A percentile compares a stretch with the other conserved stretches of the same genome.
These are phyloP conservation scores for Phaeophleospora eucalypticola DNA, from an alignment of 2,329 filamentous ascomycete species.

Conservation along the genomic window DNA sequence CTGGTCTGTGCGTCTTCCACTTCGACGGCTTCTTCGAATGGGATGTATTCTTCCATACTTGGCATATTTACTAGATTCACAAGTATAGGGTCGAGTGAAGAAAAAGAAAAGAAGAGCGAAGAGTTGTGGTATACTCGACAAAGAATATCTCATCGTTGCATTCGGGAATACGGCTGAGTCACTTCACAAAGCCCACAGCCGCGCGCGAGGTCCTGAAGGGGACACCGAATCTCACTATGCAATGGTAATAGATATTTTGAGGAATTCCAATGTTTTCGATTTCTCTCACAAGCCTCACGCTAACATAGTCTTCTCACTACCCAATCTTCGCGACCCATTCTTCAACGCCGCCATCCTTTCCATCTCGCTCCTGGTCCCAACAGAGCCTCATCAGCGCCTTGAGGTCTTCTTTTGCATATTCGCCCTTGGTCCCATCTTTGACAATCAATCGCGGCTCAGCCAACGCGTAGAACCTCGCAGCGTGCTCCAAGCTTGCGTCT, in stretches of 20 bases:
- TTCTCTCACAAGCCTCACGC: background rate
- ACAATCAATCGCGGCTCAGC: constrained; percentile 50
- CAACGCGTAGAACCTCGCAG: constrained; percentile 65
- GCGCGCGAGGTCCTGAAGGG: too few relatives aligned
- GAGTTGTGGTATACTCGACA: too few relatives aligned
- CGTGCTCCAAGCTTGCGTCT: constrained; percentile 59
- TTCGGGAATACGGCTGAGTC: too few relatives aligned
- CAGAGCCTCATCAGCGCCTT: constrained; percentile 40
- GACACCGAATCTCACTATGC: too few relatives aligned
- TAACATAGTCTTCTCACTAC: constrained; percentile 4
- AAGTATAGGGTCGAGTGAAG: too few relatives aligned
- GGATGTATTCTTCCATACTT: too few relatives aligned
- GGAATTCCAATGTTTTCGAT: too few relatives aligned
- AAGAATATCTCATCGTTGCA: too few relatives aligned
- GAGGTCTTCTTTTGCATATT: constrained; percentile 38
- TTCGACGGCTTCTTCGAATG: background rate
- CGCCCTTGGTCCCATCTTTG: constrained; percentile 23
- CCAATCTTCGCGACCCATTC: constrained; percentile 21
- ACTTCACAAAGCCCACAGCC: too few relatives aligned
- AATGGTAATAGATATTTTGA: too few relatives aligned
- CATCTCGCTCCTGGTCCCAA: constrained; percentile 25
- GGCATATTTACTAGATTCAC: too few relatives aligned
- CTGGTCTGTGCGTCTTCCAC: background rate
- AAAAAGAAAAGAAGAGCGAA: too few relatives aligned
- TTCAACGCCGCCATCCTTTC: constrained; percentile 18